A percentile compares a stretch with the other conserved stretches of the same genome.
These are phyloP conservation scores for Bisporella sp. DNA, from an alignment of 2,329 filamentous ascomycete genomes.

Conservation along the genomic window DNA sequence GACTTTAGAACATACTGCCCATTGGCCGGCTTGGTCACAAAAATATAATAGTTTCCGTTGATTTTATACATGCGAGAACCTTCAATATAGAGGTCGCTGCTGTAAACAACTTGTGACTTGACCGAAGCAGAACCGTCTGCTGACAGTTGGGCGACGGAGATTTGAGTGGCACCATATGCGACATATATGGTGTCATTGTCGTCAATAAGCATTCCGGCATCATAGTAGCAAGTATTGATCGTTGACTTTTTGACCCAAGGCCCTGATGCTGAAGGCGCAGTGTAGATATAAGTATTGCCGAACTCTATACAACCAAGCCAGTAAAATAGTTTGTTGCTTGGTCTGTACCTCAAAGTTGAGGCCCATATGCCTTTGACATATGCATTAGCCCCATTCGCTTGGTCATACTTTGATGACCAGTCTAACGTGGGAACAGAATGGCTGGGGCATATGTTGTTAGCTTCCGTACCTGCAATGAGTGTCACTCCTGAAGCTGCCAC, in stretches of 20 bases:
- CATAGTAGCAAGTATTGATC: constrained; percentile 46
- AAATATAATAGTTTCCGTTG: constrained; percentile 48
- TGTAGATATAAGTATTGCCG: constrained; percentile 45
- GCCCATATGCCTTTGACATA: constrained; percentile 52
- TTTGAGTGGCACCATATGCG: constrained; percentile 42
- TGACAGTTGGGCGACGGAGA: constrained; percentile 44
- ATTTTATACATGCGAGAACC: constrained; percentile 50
- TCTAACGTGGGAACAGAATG: constrained; percentile 15
- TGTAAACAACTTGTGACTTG: constrained; percentile 37
- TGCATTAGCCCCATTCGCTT: constrained; percentile 32
- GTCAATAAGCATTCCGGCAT: constrained; percentile 48
- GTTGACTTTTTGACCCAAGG: constrained; percentile 35
- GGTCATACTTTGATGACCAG: constrained; percentile 41
- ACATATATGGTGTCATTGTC: constrained; percentile 53
- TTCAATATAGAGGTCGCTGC: constrained; percentile 35
- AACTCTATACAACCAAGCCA: constrained; percentile 50
- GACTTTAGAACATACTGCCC: constrained; percentile 43
- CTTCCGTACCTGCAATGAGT: too few relatives aligned
- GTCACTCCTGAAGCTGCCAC: too few relatives aligned
- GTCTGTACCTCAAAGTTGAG: constrained; percentile 42
- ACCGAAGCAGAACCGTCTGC: constrained; percentile 39
- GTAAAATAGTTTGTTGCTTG: constrained; percentile 42
- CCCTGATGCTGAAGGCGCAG: constrained; percentile 33
- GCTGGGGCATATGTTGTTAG: too few relatives aligned
- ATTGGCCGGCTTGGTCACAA: constrained; percentile 37